Evolutionary conservation across 768 basidiomycete species (phyloP), one percentile per base, ranked within the genome.

Genomic region (Lenzites betulinus): DNA sequence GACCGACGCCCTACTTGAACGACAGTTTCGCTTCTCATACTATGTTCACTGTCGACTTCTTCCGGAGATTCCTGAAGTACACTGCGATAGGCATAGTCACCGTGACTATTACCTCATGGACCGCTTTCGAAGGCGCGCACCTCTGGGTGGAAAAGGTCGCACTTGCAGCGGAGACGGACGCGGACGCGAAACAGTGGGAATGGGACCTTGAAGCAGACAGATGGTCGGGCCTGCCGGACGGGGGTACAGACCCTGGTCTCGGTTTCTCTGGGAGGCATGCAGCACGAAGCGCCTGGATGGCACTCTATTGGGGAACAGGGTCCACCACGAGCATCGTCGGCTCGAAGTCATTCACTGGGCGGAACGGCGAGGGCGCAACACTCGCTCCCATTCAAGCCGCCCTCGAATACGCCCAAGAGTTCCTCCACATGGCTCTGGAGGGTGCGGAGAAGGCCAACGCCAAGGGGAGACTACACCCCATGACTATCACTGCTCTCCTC

Each of bases 211-310:
- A 87, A 46, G 76, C 76, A 18, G 86, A 86, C 54, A 76, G 76
- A 52, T 91, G 89, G 89, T 77, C 84, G 8, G 85, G 75, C 65
- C 60, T 75, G 26, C 58, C 60, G 16, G 48, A 39, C 33, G 87
- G 86, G 6, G 90, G 90, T 48, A 92, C 90, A n/a, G 88, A 92
- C 70, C 79, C 86, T 4, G 81, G 75, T n/a, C 74, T 92, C 9
- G 86, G 88, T 2, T 79, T 82, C 68, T 77, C 75, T 65, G 88
- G 79, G 22, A 76, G 87, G 26, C 84, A 88, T 69, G 79, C 81
- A 42, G 73, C 88, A 0, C 84, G 90, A 35, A 80, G 81, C 30
- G 88, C 90, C 13, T 92, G 89, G 89, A 85, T 87, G 74, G 83
- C 84, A 0, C 79, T 83, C 58, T 76, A 88, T 62, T 89, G 89